Evolutionary conservation across 768 basidiomycete genomes (phyloP).

Genomic region (Pleurotus salmoneostramineus): DNA sequence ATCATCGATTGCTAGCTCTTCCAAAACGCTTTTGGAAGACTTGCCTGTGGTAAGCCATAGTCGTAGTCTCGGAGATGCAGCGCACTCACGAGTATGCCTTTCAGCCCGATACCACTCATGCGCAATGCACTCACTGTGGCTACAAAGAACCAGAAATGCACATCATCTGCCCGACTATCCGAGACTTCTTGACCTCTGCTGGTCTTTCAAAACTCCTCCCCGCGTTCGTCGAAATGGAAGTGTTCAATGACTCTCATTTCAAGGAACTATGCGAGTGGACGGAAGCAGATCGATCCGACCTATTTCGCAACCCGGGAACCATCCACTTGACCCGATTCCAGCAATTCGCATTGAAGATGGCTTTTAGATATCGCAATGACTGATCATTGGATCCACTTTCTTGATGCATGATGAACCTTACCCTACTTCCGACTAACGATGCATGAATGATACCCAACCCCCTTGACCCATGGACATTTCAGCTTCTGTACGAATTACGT

Average conservation of each 20-base stretch:
- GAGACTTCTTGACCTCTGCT: not conserved
- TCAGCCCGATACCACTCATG: no score
- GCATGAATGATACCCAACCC: no score
- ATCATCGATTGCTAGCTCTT: not conserved
- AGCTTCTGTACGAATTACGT: no score
- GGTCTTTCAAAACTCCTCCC: not conserved
- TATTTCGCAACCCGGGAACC: not conserved
- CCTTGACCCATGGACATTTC: no score
- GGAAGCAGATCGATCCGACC: not conserved
- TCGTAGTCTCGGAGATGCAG: no score
- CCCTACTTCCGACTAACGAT: no score
- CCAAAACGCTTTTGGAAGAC: not conserved
- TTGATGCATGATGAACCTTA: no score
- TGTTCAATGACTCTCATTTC: not conserved
- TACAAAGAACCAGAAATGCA: not conserved
- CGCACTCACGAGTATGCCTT: not conserved
- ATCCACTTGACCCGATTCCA: constrained; percentile 2
- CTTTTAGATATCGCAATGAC: not conserved
- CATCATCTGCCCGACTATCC: not conserved
- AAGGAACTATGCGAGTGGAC: not conserved
- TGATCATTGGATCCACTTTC: not conserved
- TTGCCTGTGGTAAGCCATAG: not conserved
- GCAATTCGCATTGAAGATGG: constrained; percentile 5
- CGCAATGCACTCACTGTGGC: not conserved
- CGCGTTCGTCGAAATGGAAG: not conserved